These are phyloP conservation scores for Penicillium sp. DNA, from an alignment of 2,329 filamentous ascomycete genomes.

Conservation along the genomic window DNA sequence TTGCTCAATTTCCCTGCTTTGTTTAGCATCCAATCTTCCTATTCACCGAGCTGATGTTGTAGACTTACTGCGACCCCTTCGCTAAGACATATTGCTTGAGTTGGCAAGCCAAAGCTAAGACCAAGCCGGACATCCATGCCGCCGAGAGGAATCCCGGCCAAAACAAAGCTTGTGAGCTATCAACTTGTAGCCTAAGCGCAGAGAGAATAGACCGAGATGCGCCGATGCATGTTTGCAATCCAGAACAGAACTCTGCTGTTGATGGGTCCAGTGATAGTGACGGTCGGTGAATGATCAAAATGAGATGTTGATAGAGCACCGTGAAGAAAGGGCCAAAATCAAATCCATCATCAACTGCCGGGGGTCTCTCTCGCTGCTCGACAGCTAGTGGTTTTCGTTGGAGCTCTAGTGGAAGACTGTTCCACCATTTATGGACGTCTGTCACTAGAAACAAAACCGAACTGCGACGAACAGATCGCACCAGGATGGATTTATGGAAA, in stretches of 20 bases:
- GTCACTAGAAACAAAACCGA: slow-evolving; percentile 41
- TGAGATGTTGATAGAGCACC: slow-evolving; percentile 44
- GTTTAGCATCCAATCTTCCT: slow-evolving; percentile 1
- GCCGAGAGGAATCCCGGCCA: slow-evolving; percentile 43
- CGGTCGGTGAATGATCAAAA: slow-evolving; percentile 43
- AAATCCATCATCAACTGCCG: slow-evolving; percentile 21
- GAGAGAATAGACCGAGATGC: slow-evolving; percentile 41
- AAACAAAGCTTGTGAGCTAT: slow-evolving; percentile 38
- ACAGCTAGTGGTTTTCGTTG: slow-evolving; percentile 19
- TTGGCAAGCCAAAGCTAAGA: slow-evolving; percentile 45
- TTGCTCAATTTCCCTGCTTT: slow-evolving; percentile 36
- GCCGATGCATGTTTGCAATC: slow-evolving; percentile 43
- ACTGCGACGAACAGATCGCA: slow-evolving; percentile 40
- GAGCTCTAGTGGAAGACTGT: slow-evolving; percentile 36
- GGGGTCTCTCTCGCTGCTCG: not conserved
- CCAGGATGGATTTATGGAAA: slow-evolving; percentile 46
- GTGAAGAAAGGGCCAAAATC: slow-evolving; percentile 43
- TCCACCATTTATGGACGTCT: slow-evolving; percentile 48
- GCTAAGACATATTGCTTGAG: slow-evolving; percentile 39
- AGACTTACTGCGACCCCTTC: slow-evolving; percentile 35
- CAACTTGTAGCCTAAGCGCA: slow-evolving; percentile 35
- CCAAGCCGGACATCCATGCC: slow-evolving; percentile 44
- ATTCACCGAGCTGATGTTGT: not conserved
- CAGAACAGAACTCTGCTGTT: slow-evolving; percentile 43
- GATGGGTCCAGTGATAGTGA: slow-evolving; percentile 40